Evolutionary conservation across 2,329 filamentous ascomycete genomes (phyloP).

Genomic region (Penicillium sp.): DNA sequence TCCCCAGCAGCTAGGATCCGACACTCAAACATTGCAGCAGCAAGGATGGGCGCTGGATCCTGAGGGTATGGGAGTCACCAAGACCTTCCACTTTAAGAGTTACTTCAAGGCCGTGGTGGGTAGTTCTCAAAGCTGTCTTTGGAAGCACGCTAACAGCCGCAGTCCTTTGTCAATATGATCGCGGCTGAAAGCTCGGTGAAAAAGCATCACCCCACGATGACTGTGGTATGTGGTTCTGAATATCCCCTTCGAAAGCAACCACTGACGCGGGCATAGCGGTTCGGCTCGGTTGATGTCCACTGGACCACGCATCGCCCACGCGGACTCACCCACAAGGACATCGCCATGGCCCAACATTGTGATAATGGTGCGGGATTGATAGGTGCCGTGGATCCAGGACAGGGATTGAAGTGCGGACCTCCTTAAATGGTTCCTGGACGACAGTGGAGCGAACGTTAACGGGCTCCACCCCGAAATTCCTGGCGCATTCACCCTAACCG

Average conservation of each 20-base stretch:
- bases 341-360: constrained; percentile 34
- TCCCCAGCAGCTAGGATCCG: constrained; percentile 20
- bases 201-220: constrained; percentile 39
- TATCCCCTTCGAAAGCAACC: no score
- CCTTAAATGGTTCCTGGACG: background rate
- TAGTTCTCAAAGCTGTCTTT: background rate
- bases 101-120: constrained; percentile 38
- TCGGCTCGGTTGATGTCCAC: constrained; percentile 36
- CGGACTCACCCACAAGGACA: constrained; percentile 37
- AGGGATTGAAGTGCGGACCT: constrained; percentile 28
- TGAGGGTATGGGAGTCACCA: constrained; percentile 31
- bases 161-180: constrained; percentile 37
- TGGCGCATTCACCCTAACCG: no score
- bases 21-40: constrained; percentile 23
- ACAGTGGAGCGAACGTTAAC: constrained; percentile 2
- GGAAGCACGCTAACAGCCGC: constrained; percentile 1
- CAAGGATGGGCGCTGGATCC: constrained; percentile 33
- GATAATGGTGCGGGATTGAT: constrained; percentile 34
- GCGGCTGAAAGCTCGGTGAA: constrained; percentile 34
- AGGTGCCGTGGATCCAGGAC: constrained; percentile 28
- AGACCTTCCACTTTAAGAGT: constrained; percentile 37
- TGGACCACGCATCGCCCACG: constrained; percentile 40
- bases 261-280: constrained; percentile 22
- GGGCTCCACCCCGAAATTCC: background rate
- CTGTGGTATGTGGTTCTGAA: constrained; percentile 27